A percentile compares a stretch with the other conserved stretches of the same genome.
These are phyloP conservation scores for Starmerella khaoyaiensis DNA, from an alignment of 805 yeast species.

Conservation along the genomic window DNA sequence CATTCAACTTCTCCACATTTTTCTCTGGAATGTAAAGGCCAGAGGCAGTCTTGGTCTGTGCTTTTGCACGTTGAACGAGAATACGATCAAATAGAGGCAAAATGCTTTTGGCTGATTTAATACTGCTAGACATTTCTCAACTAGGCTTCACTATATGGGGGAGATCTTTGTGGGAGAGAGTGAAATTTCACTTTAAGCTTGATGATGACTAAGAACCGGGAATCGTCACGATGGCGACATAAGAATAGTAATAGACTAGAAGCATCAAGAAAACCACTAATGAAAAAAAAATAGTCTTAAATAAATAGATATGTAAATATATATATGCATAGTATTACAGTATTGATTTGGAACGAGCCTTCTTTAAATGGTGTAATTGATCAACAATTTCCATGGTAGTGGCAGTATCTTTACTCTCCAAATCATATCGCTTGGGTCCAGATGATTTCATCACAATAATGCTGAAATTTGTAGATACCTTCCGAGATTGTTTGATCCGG, in stretches of 20 bases:
- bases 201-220: background rate
- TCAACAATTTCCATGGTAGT: constrained; percentile 65
- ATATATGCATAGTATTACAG: background rate
- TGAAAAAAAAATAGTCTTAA: background rate
- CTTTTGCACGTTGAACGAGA: constrained; percentile 86
- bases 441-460: constrained; percentile 57
- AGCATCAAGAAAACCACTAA: background rate
- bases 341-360: constrained; percentile 6
- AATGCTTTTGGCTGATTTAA: constrained; percentile 74
- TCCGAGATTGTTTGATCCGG: constrained; percentile 61
- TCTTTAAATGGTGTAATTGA: constrained; percentile 33
- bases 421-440: constrained; percentile 70
- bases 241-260: background rate
- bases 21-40: constrained; percentile 93
- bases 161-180: background rate
- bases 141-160: constrained; percentile 3
- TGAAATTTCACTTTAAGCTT: background rate
- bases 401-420: constrained; percentile 53
- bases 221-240: background rate
- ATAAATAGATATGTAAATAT: background rate
- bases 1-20: constrained; percentile 85
- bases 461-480: constrained; percentile 68
- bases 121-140: constrained; percentile 27
- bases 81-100: constrained; percentile 93
- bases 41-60: constrained; percentile 78